Evolutionary conservation across 805 yeast species (phyloP).

Genomic region (Nakazawaea laoshanensis): DNA sequence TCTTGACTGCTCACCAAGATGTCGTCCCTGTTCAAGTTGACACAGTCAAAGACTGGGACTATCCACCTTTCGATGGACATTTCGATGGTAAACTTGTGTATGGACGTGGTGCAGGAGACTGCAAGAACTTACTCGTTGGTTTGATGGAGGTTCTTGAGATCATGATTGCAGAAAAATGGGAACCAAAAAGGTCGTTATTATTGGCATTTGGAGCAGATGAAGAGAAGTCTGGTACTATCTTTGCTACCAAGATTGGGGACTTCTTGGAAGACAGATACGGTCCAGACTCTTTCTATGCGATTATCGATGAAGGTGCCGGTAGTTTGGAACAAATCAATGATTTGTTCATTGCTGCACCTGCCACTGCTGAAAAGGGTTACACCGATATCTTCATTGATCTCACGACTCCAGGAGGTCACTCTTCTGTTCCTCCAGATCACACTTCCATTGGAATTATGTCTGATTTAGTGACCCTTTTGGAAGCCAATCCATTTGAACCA

Average conservation of each 20-base stretch:
- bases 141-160: slow-evolving; percentile 60
- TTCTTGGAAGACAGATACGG: slow-evolving; percentile 50
- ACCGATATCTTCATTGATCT: slow-evolving; percentile 37
- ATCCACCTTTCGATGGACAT: slow-evolving; percentile 59
- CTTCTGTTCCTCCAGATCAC: slow-evolving; percentile 57
- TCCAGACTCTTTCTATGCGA: slow-evolving; percentile 43
- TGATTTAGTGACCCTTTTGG: slow-evolving; percentile 47
- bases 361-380: slow-evolving; percentile 39
- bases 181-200: slow-evolving; percentile 55
- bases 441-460: slow-evolving; percentile 71
- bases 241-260: slow-evolving; percentile 47
- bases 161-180: slow-evolving; percentile 35
- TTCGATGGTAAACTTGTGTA: slow-evolving; percentile 59
- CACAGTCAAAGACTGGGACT: slow-evolving; percentile 49
- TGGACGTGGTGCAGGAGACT: slow-evolving; percentile 77
- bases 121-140: slow-evolving; percentile 61
- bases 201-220: slow-evolving; percentile 75
- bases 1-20: slow-evolving; percentile 74
- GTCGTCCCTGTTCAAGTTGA: slow-evolving; percentile 67
- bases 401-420: slow-evolving; percentile 49
- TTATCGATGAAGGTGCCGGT: slow-evolving; percentile 49
- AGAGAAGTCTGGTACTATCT: slow-evolving; percentile 56
- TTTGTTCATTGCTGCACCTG: slow-evolving; percentile 34
- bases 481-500: slow-evolving; percentile 44
- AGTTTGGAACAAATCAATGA: slow-evolving; percentile 23